Conservation (phyloP, 805 yeast species). For the Saccharomycopsis lassenensis region DNA sequence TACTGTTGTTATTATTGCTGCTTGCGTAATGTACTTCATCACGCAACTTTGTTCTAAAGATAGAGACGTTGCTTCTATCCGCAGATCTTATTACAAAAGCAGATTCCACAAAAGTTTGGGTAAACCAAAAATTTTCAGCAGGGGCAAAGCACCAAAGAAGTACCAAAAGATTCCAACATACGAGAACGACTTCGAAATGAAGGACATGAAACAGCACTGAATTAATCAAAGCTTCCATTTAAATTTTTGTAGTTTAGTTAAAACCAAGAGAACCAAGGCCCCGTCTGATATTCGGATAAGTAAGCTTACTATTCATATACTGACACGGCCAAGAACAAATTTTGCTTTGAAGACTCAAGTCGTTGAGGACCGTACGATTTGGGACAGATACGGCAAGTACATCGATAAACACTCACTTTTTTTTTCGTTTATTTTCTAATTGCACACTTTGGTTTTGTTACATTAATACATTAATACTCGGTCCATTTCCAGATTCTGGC, state of each 20-base stretch:
- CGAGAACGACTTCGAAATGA: conserved; percentile 21
- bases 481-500: conserved; percentile 86
- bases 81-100: conserved; percentile 25
- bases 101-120: conserved; percentile 30
- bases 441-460: background rate
- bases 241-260: background rate
- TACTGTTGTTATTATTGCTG: conserved; percentile 47
- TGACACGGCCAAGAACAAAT: background rate
- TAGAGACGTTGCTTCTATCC: conserved; percentile 39
- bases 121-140: conserved; percentile 25
- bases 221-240: background rate
- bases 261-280: background rate
- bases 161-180: conserved; percentile 33
- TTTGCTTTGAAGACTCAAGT: conserved; percentile 13
- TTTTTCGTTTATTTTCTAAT: too few species aligned
- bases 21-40: conserved; percentile 55
- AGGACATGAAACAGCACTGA: conserved; percentile 8
- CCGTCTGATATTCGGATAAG: background rate
- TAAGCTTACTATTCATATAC: conserved; percentile 1
- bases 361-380: conserved; percentile 6
- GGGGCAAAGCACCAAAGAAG: conserved; percentile 26
- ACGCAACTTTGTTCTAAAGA: conserved; percentile 44
- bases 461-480: too few species aligned
- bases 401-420: too few species aligned
- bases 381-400: conserved; percentile 7